Evolutionary conservation across 768 basidiomycete genomes (phyloP), one percentile per base, ranked within the genome.

Genomic region (Arthromyces matolae): DNA sequence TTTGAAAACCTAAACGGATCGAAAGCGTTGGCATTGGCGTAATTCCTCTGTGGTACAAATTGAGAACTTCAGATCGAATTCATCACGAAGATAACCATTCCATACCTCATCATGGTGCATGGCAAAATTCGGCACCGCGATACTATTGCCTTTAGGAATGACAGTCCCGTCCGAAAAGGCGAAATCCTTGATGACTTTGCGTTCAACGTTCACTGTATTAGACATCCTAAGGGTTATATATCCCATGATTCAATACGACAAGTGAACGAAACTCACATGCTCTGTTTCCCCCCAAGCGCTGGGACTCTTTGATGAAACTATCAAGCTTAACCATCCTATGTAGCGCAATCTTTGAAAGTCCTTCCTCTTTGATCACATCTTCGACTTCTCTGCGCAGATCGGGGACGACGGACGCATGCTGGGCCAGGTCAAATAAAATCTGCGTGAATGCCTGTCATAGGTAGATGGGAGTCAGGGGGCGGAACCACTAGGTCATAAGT

Each of bases 311-410:
- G n/a, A n/a, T n/a, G n/a, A n/a, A n/a, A n/a, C n/a, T n/a, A n/a
- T n/a, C n/a, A n/a, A n/a, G n/a, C n/a, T n/a, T n/a, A n/a, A n/a
- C n/a, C n/a, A n/a, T n/a, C n/a, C n/a, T n/a, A n/a, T n/a, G n/a
- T n/a, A n/a, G 51, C 1, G 63, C 55, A 9, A 58, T 53, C 38
- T 69, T 68, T 0, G 60, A 57, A 64, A 71, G 73, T n/a, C 67
- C 73, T 32, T 73, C 64, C 7, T 64, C 57, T 4, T 47, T 38
- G 18, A 73, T 40, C 1, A 71, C 64, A 1, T 51, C 47, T 12
- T 42, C 42, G 3, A 76, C 63, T 56, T 81, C 77, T 51, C 71
- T 67, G 0, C 76, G 66, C 8, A 79, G 40, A 4, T 61, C 59
- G 10, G 62, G 46, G 1, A 63, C 41, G 27, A 69, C 64, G 13